phyloP scores from a whole-genome alignment of 108 stramenopile species.

The Conticribra guillardii region DNA sequence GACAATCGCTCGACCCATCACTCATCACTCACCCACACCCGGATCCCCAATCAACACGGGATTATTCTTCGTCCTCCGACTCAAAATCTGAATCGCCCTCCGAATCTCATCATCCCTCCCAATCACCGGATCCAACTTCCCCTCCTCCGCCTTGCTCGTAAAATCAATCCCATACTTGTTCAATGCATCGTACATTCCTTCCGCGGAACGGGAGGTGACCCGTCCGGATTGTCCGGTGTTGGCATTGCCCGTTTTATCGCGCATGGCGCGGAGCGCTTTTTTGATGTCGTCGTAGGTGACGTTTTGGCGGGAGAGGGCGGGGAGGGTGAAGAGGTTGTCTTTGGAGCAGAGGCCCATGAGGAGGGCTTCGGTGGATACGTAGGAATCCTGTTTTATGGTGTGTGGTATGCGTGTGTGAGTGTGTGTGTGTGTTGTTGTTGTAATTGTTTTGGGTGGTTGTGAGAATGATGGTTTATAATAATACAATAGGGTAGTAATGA shows the following conservation, averaged over 20 bases:
- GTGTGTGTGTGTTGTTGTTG: background rate
- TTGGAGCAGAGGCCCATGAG: conserved; percentile 66
- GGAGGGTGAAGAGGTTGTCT: conserved; percentile 32
- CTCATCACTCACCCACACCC: conserved; percentile 92
- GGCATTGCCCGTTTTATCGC: conserved; percentile 96
- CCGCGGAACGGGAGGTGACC: conserved; percentile 42
- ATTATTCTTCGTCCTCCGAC: conserved; percentile 98
- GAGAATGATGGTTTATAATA: background rate
- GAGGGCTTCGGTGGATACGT: conserved; percentile 79
- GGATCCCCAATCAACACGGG: conserved; percentile 98
- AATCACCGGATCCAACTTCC: conserved; percentile 96
- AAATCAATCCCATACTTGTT: conserved; percentile 96
- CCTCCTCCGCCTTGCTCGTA: conserved; percentile 81
- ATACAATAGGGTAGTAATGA: too few relatives aligned
- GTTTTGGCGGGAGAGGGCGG: background rate
- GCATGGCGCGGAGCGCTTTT: background rate
- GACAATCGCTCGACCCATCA: conserved; percentile 88
- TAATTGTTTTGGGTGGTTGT: background rate
- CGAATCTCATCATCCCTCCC: conserved; percentile 99
- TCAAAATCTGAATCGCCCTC: conserved; percentile 94
- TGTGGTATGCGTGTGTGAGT: too few relatives aligned
- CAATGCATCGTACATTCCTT: conserved; percentile 95
- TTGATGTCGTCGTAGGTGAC: background rate
- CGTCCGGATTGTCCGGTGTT: background rate
- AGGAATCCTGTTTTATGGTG: conserved; percentile 83